Evolutionary conservation across 305 asterid genomes (phyloP), one percentile per base, ranked within the genome.

Genomic region (Plantago lanceolata): DNA sequence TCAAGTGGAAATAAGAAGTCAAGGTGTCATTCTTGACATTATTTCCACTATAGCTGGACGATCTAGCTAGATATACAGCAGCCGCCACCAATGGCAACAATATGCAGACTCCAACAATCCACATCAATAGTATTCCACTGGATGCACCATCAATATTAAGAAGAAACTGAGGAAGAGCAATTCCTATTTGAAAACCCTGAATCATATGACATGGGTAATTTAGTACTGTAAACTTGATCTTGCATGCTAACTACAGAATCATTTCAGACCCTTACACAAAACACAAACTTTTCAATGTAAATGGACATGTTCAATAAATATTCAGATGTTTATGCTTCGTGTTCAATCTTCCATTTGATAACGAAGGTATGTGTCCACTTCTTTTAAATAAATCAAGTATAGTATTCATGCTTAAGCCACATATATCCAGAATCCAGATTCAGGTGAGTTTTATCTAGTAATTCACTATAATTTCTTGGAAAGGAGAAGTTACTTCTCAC

Each of bases 151-250:
- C 92, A 65, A 75, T 63, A 69, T 85, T 77, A 64, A 90, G 96
- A 73, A 90, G 82, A 79, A 87, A 90, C 70, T 82, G 82, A 26
- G 97, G 97, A 74, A 90, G 95, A 59, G 97, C 97, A 57, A 87
- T 84, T 71, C 97, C 97, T 76, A 90, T 85, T 87, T 87, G 95
- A 82, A 90, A 87, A 26, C 97, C 96, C 97, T 92, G 72, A 74
- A 74, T 53, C 78, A 78, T 48, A 66, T 24, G 48, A 65, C 54
- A 20, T 45, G 55, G 26, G 28, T 37, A 64, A 51, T 56, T 52
- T 58, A 48, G 35, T 19, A 70, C 47, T 55, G 57, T 12, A 24
- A 21, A 28, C 43, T 26, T 18, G 28, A 56, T 28, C 16, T 13
- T n/a, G 19, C 21, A 56, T 56, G 61, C 5, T 54, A 54, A 26